Conservation (phyloP, 345 rosid genomes). For the Pelargonium nanum region DNA sequence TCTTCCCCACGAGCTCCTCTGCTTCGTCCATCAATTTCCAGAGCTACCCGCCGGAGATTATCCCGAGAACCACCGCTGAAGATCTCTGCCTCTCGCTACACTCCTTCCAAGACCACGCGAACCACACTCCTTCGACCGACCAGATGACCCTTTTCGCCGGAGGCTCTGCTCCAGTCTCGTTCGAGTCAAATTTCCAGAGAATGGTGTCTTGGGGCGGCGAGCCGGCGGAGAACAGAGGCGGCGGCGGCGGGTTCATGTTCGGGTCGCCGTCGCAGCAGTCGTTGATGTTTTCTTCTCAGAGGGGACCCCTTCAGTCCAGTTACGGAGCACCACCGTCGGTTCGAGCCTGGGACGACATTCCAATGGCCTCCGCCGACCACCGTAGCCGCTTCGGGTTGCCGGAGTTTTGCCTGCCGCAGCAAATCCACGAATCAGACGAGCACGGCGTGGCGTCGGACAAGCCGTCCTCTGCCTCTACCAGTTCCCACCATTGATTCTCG, state of each 20-base stretch:
- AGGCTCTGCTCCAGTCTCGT: constrained; percentile 17
- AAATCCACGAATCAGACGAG: background rate
- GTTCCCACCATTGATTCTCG: background rate
- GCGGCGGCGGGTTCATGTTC: constrained; percentile 19
- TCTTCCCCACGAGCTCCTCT: constrained; percentile 52
- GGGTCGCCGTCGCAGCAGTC: constrained; percentile 26
- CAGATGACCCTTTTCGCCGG: background rate
- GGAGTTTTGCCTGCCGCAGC: background rate
- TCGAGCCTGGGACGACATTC: no score
- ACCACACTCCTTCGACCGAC: background rate
- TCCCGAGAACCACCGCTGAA: constrained; percentile 29
- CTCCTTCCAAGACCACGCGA: constrained; percentile 17
- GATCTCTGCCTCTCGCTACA: constrained; percentile 18
- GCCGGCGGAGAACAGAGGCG: constrained; percentile 25
- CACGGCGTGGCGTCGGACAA: background rate
- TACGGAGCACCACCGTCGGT: constrained; percentile 13
- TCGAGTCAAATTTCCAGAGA: constrained; percentile 34
- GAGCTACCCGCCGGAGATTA: constrained; percentile 38
- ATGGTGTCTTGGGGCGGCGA: constrained; percentile 36
- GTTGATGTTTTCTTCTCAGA: constrained; percentile 24
- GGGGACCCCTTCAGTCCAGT: constrained; percentile 94
- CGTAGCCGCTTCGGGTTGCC: background rate
- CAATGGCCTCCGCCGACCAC: no score
- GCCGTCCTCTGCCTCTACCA: background rate
- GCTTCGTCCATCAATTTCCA: constrained; percentile 41